These are phyloP conservation scores for Yamadazyma sp. DNA, from an alignment of 1,139 yeast species.

Conservation along the genomic window DNA sequence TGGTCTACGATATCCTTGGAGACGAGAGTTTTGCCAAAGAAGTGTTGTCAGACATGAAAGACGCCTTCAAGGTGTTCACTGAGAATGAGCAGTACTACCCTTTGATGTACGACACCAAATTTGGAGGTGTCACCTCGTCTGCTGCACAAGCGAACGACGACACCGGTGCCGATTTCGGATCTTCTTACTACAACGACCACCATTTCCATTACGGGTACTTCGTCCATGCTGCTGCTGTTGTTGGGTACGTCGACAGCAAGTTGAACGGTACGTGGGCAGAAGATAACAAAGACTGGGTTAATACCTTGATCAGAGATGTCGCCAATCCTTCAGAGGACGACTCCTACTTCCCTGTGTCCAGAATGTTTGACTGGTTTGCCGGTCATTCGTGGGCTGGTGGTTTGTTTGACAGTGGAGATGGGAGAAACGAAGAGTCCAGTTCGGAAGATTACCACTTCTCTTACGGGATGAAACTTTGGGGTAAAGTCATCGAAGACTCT, in stretches of 20 bases:
- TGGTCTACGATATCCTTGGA: constrained; percentile 57
- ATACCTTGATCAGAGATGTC: constrained; percentile 65
- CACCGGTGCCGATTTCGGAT: constrained; percentile 49
- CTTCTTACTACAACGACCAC: constrained; percentile 73
- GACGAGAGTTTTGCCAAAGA: constrained; percentile 51
- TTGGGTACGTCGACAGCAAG: constrained; percentile 62
- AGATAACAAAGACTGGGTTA: constrained; percentile 46
- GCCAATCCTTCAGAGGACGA: constrained; percentile 70
- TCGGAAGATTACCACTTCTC: constrained; percentile 82
- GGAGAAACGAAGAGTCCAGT: constrained; percentile 77
- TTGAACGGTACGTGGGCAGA: constrained; percentile 66
- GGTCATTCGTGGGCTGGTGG: constrained; percentile 92
- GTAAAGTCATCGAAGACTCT: constrained; percentile 63
- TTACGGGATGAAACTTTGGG: constrained; percentile 84
- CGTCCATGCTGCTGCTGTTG: constrained; percentile 75
- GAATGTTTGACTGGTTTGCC: constrained; percentile 77
- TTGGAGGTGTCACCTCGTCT: constrained; percentile 67
- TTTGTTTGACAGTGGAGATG: constrained; percentile 66
- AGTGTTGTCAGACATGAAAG: constrained; percentile 50
- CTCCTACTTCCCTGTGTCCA: constrained; percentile 67
- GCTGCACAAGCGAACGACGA: constrained; percentile 55
- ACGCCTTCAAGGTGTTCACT: constrained; percentile 52
- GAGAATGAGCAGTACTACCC: constrained; percentile 56
- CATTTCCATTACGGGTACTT: constrained; percentile 82
- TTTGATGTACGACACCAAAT: constrained; percentile 66